Evolutionary conservation across 768 basidiomycete genomes (phyloP).

Genomic region (Boletus subparvulus): DNA sequence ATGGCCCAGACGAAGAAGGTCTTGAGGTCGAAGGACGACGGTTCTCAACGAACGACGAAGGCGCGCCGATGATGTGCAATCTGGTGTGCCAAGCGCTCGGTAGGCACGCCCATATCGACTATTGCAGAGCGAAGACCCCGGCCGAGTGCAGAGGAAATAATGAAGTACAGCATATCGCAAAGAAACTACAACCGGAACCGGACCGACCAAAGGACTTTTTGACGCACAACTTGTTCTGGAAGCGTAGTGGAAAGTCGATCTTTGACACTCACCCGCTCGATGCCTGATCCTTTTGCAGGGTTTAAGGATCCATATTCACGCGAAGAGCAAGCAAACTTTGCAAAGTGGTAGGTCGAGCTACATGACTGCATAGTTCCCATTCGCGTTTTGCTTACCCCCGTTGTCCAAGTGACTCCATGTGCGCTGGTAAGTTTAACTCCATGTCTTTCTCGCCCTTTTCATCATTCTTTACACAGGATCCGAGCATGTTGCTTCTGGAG

Average conservation of each 20-base stretch:
- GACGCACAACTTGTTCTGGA: slow-evolving; percentile 56
- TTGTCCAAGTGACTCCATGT: slow-evolving; percentile 48
- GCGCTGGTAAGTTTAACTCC: slow-evolving; percentile 37
- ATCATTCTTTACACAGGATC: slow-evolving; percentile 35
- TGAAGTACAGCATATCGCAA: slow-evolving; percentile 46
- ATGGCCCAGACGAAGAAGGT: slow-evolving; percentile 46
- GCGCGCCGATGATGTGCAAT: slow-evolving; percentile 63
- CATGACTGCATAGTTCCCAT: too few relatives aligned
- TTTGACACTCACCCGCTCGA: neutral
- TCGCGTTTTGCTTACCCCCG: neutral
- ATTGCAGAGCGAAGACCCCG: slow-evolving; percentile 42
- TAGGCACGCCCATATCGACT: slow-evolving; percentile 55
- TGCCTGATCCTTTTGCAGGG: slow-evolving; percentile 33
- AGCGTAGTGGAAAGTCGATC: slow-evolving; percentile 45
- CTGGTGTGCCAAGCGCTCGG: slow-evolving; percentile 52
- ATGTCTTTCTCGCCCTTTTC: neutral
- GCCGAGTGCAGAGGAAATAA: slow-evolving; percentile 37
- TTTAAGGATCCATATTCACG: slow-evolving; percentile 64
- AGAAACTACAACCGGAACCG: slow-evolving; percentile 44
- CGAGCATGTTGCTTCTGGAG: slow-evolving; percentile 45
- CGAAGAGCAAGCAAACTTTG: slow-evolving; percentile 52
- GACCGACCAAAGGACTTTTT: slow-evolving; percentile 52
- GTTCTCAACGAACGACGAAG: slow-evolving; percentile 52
- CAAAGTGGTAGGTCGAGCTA: slow-evolving; percentile 44
- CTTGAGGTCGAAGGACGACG: slow-evolving; percentile 53